A percentile compares a stretch with the other conserved stretches of the same genome.
phyloP scores from a whole-genome alignment of 225 moss, liverwort and hornwort genomes.

The Bryoerythrophyllum caledonicum region DNA sequence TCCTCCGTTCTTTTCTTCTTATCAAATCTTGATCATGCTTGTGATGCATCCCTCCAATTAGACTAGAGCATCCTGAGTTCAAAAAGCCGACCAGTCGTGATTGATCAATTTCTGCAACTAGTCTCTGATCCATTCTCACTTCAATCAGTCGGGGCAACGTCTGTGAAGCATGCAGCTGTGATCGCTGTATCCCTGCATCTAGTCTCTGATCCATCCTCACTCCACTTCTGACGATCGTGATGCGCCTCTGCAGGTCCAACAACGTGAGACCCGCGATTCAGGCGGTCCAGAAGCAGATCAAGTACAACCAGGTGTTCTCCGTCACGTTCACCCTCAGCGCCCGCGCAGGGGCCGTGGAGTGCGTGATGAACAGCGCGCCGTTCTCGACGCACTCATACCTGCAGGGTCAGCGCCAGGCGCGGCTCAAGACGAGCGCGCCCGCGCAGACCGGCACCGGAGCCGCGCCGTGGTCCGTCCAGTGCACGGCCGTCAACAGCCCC shows the following conservation, averaged over 20 bases:
- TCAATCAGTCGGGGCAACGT: too few relatives aligned
- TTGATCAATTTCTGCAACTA: too few relatives aligned
- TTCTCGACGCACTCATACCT: conserved; percentile 10
- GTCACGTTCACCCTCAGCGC: background rate
- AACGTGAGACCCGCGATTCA: background rate
- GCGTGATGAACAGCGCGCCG: conserved; percentile 19
- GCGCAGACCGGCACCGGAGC: background rate
- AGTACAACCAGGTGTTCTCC: conserved; percentile 17
- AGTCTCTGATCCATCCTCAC: too few relatives aligned
- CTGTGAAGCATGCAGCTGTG: too few relatives aligned
- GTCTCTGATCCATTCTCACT: too few relatives aligned
- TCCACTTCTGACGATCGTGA: background rate
- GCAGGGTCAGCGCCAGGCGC: conserved; percentile 26
- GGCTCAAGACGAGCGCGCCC: background rate
- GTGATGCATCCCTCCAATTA: too few relatives aligned
- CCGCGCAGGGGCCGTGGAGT: background rate
- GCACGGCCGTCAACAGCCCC: background rate
- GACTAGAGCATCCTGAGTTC: background rate
- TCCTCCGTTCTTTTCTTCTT: too few relatives aligned
- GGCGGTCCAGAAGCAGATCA: background rate
- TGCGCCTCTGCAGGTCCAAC: background rate
- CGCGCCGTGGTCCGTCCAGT: background rate
- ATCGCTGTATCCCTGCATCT: too few relatives aligned
- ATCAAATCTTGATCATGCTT: background rate
- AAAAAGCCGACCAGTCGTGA: background rate